Evolutionary conservation across 768 basidiomycete genomes (phyloP).

Genomic region (Fomitopsis serialis): DNA sequence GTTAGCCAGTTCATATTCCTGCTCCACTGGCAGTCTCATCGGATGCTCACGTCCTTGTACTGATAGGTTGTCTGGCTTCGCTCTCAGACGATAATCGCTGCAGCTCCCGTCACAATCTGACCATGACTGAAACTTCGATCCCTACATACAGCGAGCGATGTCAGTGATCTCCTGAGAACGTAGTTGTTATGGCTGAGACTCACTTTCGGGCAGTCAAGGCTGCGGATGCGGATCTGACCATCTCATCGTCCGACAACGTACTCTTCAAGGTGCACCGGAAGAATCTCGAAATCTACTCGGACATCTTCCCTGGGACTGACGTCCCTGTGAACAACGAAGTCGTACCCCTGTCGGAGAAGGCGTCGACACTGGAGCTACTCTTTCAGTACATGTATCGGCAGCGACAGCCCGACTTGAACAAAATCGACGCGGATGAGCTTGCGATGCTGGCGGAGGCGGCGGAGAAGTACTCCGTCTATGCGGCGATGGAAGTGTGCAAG

Average conservation of each 20-base stretch:
- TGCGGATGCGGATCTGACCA: not conserved
- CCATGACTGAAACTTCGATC: too few relatives aligned
- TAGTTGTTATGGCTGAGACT: not conserved
- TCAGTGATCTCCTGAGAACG: not conserved
- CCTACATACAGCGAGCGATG: too few relatives aligned
- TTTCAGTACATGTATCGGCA: not conserved
- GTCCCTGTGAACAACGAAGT: not conserved
- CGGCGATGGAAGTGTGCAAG: not conserved
- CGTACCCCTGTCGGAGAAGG: not conserved
- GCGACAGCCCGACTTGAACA: not conserved
- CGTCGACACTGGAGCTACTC: not conserved
- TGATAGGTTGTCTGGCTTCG: too few relatives aligned
- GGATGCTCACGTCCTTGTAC: too few relatives aligned
- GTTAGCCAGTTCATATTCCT: too few relatives aligned
- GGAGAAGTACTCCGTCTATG: not conserved
- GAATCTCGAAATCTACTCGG: not conserved
- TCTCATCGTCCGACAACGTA: not conserved
- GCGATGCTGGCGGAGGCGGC: not conserved
- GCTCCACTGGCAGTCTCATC: too few relatives aligned
- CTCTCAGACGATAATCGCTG: too few relatives aligned
- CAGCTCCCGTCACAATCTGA: too few relatives aligned
- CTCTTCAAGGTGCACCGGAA: not conserved
- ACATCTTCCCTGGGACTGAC: not conserved
- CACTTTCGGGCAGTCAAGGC: not conserved
- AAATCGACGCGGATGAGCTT: not conserved